These are phyloP conservation scores for Tolypocladium capitatum DNA, from an alignment of 2,329 filamentous ascomycete genomes.

Conservation along the genomic window DNA sequence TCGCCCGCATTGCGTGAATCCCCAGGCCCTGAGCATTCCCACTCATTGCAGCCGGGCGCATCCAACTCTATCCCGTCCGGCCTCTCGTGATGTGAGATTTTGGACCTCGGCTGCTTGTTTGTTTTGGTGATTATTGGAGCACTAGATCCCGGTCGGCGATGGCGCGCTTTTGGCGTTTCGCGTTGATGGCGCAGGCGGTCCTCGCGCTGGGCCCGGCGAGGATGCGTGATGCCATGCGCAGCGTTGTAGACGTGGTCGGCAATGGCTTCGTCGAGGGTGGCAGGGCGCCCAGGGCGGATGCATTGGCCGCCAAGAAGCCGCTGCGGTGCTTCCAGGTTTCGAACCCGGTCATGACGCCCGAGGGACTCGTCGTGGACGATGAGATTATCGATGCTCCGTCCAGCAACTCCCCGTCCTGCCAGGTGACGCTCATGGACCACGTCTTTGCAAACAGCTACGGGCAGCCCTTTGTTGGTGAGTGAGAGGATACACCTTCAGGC, in stretches of 20 bases:
- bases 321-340: slow-evolving; percentile 55
- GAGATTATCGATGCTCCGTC: slow-evolving; percentile 1
- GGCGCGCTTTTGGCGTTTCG: not conserved
- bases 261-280: not conserved
- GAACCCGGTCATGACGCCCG: slow-evolving; percentile 46
- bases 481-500: not conserved
- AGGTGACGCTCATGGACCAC: slow-evolving; percentile 53
- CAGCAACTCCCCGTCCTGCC: slow-evolving; percentile 20
- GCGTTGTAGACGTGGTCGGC: not conserved
- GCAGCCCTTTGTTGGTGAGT: slow-evolving; percentile 56
- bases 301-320: not conserved
- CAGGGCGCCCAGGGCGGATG: not conserved
- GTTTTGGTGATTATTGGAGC: not conserved
- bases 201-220: not conserved
- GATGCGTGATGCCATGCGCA: not conserved
- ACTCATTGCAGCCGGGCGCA: too few relatives aligned
- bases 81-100: not conserved
- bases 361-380: slow-evolving; percentile 15
- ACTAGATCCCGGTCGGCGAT: not conserved
- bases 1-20: not conserved
- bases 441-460: slow-evolving; percentile 62
- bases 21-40: not conserved
- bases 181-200: not conserved
- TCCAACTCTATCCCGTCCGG: too few relatives aligned
- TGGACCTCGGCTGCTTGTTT: not conserved